Conservation (phyloP, 2,329 filamentous ascomycete genomes). For the Ceratocystiopsis brevicomis region DNA sequence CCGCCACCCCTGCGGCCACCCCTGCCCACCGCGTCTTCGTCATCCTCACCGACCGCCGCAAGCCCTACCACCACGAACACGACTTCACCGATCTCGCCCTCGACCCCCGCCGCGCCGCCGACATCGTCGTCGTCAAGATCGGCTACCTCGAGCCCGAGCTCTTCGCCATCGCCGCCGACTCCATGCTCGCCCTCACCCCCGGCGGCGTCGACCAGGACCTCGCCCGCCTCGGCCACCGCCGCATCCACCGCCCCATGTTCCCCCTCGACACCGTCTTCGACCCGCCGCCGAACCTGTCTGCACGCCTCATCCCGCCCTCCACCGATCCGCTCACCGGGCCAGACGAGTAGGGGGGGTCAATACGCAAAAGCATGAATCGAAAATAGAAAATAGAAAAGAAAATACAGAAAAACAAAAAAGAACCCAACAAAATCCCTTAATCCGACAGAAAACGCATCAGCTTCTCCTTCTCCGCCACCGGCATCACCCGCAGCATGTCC, state of each 20-base stretch:
- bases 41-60: slow-evolving; percentile 31
- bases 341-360: slow-evolving; percentile 6
- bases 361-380: too few species aligned
- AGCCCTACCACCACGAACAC: slow-evolving; percentile 32
- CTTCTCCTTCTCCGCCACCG: slow-evolving; percentile 72
- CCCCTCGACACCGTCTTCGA: slow-evolving; percentile 11
- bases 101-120: slow-evolving; percentile 21
- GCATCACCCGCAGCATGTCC: slow-evolving; percentile 69
- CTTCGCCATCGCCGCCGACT: slow-evolving; percentile 32
- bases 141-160: slow-evolving; percentile 36
- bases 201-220: slow-evolving; percentile 36
- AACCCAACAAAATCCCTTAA: neutral
- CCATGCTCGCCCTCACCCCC: slow-evolving; percentile 34
- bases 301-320: slow-evolving; percentile 10
- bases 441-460: slow-evolving; percentile 39
- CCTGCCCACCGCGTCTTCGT: slow-evolving; percentile 20
- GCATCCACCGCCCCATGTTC: slow-evolving; percentile 28
- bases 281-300: slow-evolving; percentile 9
- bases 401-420: too few species aligned
- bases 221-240: slow-evolving; percentile 25
- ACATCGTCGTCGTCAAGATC: slow-evolving; percentile 36
- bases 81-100: slow-evolving; percentile 32
- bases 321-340: slow-evolving; percentile 5
- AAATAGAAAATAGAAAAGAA: too few species aligned
- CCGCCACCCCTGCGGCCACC: neutral